Evolutionary conservation across 495 filamentous ascomycete species (phyloP), one percentile per base, ranked within the genome.

Genomic region (Penicillium verhagenii): DNA sequence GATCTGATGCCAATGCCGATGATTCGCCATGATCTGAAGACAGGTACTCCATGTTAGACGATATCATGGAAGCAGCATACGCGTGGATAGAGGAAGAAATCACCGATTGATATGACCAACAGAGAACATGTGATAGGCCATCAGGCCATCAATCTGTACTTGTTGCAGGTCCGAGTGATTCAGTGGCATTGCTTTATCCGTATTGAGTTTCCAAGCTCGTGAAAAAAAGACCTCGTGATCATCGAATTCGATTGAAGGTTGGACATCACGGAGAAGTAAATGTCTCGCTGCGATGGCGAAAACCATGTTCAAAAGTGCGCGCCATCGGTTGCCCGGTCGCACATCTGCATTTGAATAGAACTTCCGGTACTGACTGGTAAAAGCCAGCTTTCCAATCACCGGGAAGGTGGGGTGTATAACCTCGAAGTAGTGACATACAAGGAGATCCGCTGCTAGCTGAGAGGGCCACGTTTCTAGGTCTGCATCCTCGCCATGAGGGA

Each of bases 71-170:
- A 40, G 20, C n/a, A 7, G 5, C 7, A n/a, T 21, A n/a, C 6
- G 9, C 40, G 40, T 5, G 18, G 19, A 43, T 11, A 13, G n/a
- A n/a, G n/a, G n/a, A n/a, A n/a, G n/a, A n/a, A 43, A 2, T 51
- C 61, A 86, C 85, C 85, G 68, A 58, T 85, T 87, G 20, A 84
- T 70, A 53, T 86, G 82, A 26, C 79, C 81, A 42, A 73, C 76
- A n/a, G 77, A 69, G 45, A 86, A 60, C 20, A 86, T 75, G 66
- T 87, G 87, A 24, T 86, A 78, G n/a, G 77, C 73, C 14, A 77
- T 69, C 31, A 88, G 64, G 2, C 81, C 82, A 31, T 80, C 67
- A 20, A 85, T 71, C 57, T 84, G 81, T n/a, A 83, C 76, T 54
- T 81, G 82, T 35, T 83, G 77, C 23, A 87, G 58, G 57, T 83